A percentile compares a stretch with the other conserved stretches of the same genome.
Conservation (phyloP, 2,329 filamentous ascomycete genomes). For the Cordyceps farinosa region DNA sequence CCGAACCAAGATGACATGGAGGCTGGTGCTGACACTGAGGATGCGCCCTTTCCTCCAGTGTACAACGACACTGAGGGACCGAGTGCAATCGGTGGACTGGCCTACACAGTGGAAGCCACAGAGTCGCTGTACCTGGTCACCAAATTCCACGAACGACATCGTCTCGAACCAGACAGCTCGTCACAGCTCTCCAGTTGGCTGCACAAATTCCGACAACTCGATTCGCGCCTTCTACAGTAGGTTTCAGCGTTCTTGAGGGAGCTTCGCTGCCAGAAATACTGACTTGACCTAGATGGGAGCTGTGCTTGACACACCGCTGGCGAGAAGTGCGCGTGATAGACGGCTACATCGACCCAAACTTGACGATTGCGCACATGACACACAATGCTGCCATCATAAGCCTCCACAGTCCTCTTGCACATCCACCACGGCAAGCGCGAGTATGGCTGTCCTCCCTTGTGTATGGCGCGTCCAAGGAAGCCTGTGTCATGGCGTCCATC, state of each 20-base stretch:
- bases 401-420: constrained; percentile 40
- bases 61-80: constrained; percentile 7
- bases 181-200: constrained; percentile 40
- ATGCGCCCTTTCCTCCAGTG: constrained; percentile 19
- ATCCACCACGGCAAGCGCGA: constrained; percentile 29
- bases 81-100: constrained; percentile 35
- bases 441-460: constrained; percentile 30
- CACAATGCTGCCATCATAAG: constrained; percentile 42
- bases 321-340: constrained; percentile 38
- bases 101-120: constrained; percentile 44
- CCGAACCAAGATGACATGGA: constrained; percentile 28
- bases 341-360: constrained; percentile 42
- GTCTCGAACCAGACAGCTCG: constrained; percentile 34
- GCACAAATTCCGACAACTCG: constrained; percentile 43
- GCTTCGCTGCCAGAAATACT: background rate
- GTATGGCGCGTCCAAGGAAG: constrained; percentile 38
- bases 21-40: constrained; percentile 26
- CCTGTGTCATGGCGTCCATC: constrained; percentile 36
- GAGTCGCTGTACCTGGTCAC: constrained; percentile 41
- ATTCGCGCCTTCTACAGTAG: constrained; percentile 40
- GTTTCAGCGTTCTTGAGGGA: constrained; percentile 3
- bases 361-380: constrained; percentile 40
- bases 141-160: constrained; percentile 41
- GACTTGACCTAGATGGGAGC: constrained; percentile 36
- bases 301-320: constrained; percentile 43